Evolutionary conservation across 768 basidiomycete species (phyloP).

Genomic region (Mycena vulgaris): DNA sequence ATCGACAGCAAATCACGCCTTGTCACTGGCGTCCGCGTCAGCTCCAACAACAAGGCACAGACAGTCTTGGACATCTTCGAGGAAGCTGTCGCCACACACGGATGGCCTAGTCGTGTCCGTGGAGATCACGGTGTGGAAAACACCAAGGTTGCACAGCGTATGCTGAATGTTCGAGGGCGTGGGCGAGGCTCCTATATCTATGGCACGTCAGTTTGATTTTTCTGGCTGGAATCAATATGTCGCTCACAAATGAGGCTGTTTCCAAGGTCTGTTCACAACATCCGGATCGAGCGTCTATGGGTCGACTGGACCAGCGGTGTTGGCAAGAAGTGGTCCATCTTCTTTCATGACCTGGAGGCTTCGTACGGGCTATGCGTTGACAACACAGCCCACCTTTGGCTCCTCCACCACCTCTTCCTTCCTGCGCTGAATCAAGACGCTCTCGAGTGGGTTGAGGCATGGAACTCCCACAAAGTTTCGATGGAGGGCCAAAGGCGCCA

Average conservation of each 20-base stretch:
- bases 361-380: too few species aligned
- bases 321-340: conserved; percentile 49
- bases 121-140: not conserved
- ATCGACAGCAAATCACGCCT: too few species aligned
- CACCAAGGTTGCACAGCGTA: not conserved
- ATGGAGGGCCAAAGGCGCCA: not conserved
- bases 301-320: conserved; percentile 45
- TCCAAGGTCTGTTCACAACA: conserved; percentile 34
- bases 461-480: conserved; percentile 46
- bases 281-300: conserved; percentile 46
- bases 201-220: not conserved
- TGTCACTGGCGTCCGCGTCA: too few species aligned
- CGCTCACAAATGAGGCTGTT: not conserved
- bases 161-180: not conserved
- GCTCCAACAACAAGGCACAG: too few species aligned
- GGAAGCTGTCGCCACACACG: not conserved
- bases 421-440: conserved; percentile 41
- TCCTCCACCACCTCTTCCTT: too few species aligned
- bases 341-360: conserved; percentile 37
- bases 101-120: too few species aligned
- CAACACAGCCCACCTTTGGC: too few species aligned
- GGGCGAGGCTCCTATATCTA: not conserved
- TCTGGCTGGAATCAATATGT: not conserved
- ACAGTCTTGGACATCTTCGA: too few species aligned
- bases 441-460: conserved; percentile 44